A percentile compares a stretch with the other conserved stretches of the same genome.
Evolutionary conservation across 2,329 filamentous ascomycete species (phyloP).

Genomic region (Plectosphaerella plurivora): DNA sequence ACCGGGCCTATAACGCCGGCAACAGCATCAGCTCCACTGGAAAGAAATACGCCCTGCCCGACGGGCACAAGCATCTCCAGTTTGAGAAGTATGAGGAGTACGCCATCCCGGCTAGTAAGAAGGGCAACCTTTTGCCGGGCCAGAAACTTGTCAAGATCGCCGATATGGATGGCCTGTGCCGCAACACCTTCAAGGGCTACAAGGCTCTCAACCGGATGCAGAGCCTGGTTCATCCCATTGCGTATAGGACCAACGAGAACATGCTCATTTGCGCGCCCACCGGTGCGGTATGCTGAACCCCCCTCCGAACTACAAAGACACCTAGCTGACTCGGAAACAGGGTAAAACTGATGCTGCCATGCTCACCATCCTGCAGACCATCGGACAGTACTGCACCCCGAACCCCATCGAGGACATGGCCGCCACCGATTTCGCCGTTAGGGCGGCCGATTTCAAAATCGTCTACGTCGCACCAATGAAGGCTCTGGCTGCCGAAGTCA

Average conservation of each 20-base stretch:
- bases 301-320: background rate
- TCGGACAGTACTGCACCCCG: constrained; percentile 79
- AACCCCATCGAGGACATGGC: constrained; percentile 71
- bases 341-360: constrained; percentile 99
- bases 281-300: constrained; percentile 61
- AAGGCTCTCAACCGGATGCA: constrained; percentile 96
- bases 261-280: constrained; percentile 98
- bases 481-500: constrained; percentile 92
- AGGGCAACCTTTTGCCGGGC: constrained; percentile 67
- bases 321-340: constrained; percentile 20
- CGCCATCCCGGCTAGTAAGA: constrained; percentile 74
- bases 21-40: constrained; percentile 80
- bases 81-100: constrained; percentile 84
- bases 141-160: constrained; percentile 74
- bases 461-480: constrained; percentile 99
- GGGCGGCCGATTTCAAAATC: constrained; percentile 89
- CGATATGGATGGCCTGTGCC: constrained; percentile 84
- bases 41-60: constrained; percentile 75
- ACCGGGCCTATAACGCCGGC: constrained; percentile 75
- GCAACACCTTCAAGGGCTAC: constrained; percentile 90
- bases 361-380: constrained; percentile 88
- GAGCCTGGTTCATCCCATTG: constrained; percentile 90
- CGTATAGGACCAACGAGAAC: constrained; percentile 93
- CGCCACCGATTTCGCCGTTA: constrained; percentile 76
- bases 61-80: constrained; percentile 68